Conservation (phyloP, 2,329 filamentous ascomycete species). For the Ceratocystis cacaofunesta region DNA sequence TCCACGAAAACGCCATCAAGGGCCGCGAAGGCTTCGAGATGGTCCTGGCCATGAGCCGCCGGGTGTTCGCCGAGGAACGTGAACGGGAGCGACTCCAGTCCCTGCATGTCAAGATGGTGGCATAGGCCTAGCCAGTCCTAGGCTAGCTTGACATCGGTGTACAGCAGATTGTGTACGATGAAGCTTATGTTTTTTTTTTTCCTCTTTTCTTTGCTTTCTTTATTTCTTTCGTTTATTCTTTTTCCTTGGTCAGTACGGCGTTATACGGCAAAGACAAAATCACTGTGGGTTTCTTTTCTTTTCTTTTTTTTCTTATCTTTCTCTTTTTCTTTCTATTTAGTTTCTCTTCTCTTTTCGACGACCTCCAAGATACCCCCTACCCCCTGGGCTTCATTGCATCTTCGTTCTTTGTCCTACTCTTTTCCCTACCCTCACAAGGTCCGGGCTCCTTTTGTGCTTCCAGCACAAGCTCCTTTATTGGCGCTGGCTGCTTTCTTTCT, state of each 20-base stretch:
- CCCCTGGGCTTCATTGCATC: background rate
- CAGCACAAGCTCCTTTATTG: background rate
- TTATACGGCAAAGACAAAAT: background rate
- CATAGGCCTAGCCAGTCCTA: background rate
- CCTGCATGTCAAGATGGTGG: slow-evolving; percentile 2
- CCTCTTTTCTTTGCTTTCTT: background rate
- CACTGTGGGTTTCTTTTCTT: slow-evolving; percentile 4
- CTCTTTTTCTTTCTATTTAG: background rate
- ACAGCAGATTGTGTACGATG: background rate
- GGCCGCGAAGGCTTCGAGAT: slow-evolving; percentile 91
- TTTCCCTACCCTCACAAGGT: background rate
- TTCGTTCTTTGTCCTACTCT: background rate
- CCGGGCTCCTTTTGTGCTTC: background rate
- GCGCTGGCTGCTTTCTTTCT: background rate
- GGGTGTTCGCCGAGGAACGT: slow-evolving; percentile 81
- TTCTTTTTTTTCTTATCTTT: slow-evolving; percentile 1
- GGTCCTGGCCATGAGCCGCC: slow-evolving; percentile 81
- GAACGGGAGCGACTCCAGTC: slow-evolving; percentile 35
- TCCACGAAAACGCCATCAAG: slow-evolving; percentile 79
- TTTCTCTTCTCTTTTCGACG: background rate
- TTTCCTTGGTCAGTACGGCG: background rate
- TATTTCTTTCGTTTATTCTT: slow-evolving; percentile 3
- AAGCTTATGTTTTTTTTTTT: background rate
- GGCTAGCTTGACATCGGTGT: background rate
- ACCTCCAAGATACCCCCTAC: slow-evolving; percentile 6